Evolutionary conservation across 768 basidiomycete species (phyloP), one percentile per base, ranked within the genome.

Genomic region (Calocera cornea): DNA sequence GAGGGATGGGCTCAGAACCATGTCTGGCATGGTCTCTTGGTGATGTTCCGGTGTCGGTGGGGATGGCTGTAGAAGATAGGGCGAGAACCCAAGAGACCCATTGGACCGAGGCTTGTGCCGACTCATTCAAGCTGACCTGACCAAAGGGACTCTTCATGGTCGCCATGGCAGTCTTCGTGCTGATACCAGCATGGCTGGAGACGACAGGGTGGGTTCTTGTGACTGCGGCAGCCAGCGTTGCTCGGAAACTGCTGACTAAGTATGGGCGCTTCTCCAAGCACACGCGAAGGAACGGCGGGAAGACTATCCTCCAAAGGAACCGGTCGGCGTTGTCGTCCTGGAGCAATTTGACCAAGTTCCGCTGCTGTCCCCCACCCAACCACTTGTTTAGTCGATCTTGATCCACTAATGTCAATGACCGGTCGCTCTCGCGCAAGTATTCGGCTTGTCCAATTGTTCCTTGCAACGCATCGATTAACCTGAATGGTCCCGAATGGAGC

Each of bases 71-170:
- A n/a, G 87, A 83, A 70, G 89, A 93, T n/a, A 95, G 81, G 24
- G 88, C 81, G 69, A 89, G 89, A 65, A 92, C 81, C 91, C 91
- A 92, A 24, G 86, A 77, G 68, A 87, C 83, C 91, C 91, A 93
- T 75, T 93, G 90, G 47, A 22, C 19, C 54, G 65, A 14, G 44
- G 65, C 44, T 66, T 60, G 64, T n/a, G 64, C n/a, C 31, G 54
- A 40, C 24, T 65, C 24, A 3, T 17, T 14, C 24, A 54, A 17
- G 40, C 24, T 49, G 29, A 31, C 33, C 19, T 40, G 38, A 19
- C 14, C 63, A 34, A 41, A 3, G 77, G 74, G 1, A 76, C 74
- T 19, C 84, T 81, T 41, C 76, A 75, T 17, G 82, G 72, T 22
- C 81, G 76, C 54, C 80, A 79, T 16, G 79, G 72, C n/a, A 85